Evolutionary conservation across 108 stramenopile genomes (phyloP).

Genomic region (Skeletonema tropicum): DNA sequence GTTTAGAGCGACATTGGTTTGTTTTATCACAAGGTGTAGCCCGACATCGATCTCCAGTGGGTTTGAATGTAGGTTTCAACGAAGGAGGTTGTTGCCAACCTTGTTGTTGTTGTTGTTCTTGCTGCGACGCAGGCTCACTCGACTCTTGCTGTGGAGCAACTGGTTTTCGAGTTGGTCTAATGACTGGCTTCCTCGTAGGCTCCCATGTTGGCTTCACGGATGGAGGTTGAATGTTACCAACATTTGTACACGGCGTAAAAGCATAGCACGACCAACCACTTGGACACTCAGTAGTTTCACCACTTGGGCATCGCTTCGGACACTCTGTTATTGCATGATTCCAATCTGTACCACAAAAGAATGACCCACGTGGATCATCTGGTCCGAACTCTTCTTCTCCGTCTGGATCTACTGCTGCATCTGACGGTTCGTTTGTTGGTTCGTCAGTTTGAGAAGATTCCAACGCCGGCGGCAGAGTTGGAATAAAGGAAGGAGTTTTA

Average conservation of each 20-base stretch:
- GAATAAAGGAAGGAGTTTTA: background rate
- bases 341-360: conserved; percentile 44
- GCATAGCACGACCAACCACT: conserved; percentile 40
- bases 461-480: background rate
- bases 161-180: background rate
- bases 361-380: conserved; percentile 20
- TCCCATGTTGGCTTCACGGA: conserved; percentile 50
- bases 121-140: background rate
- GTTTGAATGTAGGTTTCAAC: conserved; percentile 5
- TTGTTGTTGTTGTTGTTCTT: too few relatives aligned
- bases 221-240: conserved; percentile 16
- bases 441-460: background rate
- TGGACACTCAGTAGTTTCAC: conserved; percentile 39
- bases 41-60: conserved; percentile 11
- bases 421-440: background rate
- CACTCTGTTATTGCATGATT: conserved; percentile 51
- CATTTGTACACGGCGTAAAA: conserved; percentile 33
- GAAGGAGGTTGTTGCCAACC: conserved; percentile 7
- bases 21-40: conserved; percentile 14
- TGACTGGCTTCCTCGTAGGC: conserved; percentile 17
- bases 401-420: conserved; percentile 5
- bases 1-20: conserved; percentile 27
- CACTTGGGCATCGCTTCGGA: conserved; percentile 38
- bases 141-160: background rate
- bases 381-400: conserved; percentile 7